Base-by-base conservation (phyloP, 768 basidiomycete genomes). In the Sistotremastrum suecicum region DNA sequence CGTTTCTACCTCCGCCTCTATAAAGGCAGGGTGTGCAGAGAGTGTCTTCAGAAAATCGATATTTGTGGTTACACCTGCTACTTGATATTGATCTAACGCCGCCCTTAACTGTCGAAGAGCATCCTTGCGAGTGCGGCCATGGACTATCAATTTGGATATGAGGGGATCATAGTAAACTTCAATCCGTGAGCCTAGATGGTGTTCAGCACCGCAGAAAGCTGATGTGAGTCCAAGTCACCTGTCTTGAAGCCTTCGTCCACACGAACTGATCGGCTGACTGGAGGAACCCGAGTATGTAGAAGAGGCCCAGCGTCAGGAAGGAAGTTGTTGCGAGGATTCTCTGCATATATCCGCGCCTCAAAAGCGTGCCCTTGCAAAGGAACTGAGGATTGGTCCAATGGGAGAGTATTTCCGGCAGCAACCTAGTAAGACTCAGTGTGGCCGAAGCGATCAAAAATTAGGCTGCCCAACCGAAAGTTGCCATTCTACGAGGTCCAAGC, bases 331-430 rank as follows among this genome's bases (percentile, higher is more conserved):
- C 88, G 78, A 20, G 91, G 92, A 53, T 89, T 87, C 61, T 95
- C 92, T 2, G 91, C 92, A 57, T 97, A 95, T 50, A 97, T 92
- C 12, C 92, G 78, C 5, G 88, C 89, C 63, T 94, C 92, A 53
- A 94, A 94, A 0, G 90, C 86, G 52, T 94, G 92, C 4, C 92
- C 92, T 0, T 85, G 78, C 43, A 90, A 79, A 2, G 86, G 88
- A 46, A 97, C 83, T 10, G 78, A 65, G 0, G 74, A 70, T 60
- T 95, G 92, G 1, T 63, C 55, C 31, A 94, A 69, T 7, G 88
- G 86, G 31, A 97, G 71, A 0, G 78, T 71, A 59, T 94, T 94
- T 0, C 91, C 89, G 10, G 83, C 82, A 8, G 91, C 90, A 35
- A 94, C 83, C 80, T 85, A 41, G 12, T 7, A 35, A 5, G 4